A percentile compares a stretch with the other conserved stretches of the same genome.
Conservation (phyloP, 2,329 filamentous ascomycete species). For the Sclerotinia spermophila region DNA sequence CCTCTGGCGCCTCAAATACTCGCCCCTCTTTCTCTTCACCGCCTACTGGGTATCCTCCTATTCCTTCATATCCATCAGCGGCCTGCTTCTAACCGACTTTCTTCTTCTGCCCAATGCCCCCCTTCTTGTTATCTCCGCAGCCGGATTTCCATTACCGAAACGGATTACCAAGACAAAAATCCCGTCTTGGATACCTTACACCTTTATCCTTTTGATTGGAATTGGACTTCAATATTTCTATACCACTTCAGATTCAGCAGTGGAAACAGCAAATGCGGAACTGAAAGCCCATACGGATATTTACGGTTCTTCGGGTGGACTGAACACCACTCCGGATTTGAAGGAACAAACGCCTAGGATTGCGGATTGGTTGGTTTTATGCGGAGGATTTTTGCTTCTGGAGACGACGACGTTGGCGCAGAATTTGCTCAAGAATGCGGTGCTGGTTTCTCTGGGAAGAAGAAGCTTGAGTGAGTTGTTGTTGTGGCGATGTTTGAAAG, state of each 20-base stretch:
- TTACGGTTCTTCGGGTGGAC: slow-evolving; percentile 38
- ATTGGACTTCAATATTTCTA: slow-evolving; percentile 44
- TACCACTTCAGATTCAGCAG: slow-evolving; percentile 37
- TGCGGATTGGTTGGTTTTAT: slow-evolving; percentile 44
- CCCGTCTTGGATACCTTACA: slow-evolving; percentile 38
- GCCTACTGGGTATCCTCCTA: slow-evolving; percentile 47
- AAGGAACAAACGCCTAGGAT: slow-evolving; percentile 40
- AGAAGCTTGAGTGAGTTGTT: slow-evolving; percentile 43
- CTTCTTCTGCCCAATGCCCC: slow-evolving; percentile 40
- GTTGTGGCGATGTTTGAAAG: not conserved
- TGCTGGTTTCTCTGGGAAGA: slow-evolving; percentile 41
- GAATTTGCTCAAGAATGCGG: slow-evolving; percentile 36
- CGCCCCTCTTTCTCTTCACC: slow-evolving; percentile 39
- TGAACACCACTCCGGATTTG: slow-evolving; percentile 39
- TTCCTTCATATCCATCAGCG: slow-evolving; percentile 45
- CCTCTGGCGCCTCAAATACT: slow-evolving; percentile 24
- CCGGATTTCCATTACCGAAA: slow-evolving; percentile 27
- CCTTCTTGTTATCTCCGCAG: slow-evolving; percentile 33
- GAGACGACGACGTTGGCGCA: slow-evolving; percentile 41
- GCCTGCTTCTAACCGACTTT: slow-evolving; percentile 41
- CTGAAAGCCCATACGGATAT: slow-evolving; percentile 41
- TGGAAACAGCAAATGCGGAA: slow-evolving; percentile 39
- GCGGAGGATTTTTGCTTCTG: slow-evolving; percentile 42
- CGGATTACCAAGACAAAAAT: slow-evolving; percentile 20
- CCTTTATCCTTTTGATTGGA: slow-evolving; percentile 32